phyloP scores from a whole-genome alignment of 2,329 filamentous ascomycete species.

The Lasiodiplodia sp. region DNA sequence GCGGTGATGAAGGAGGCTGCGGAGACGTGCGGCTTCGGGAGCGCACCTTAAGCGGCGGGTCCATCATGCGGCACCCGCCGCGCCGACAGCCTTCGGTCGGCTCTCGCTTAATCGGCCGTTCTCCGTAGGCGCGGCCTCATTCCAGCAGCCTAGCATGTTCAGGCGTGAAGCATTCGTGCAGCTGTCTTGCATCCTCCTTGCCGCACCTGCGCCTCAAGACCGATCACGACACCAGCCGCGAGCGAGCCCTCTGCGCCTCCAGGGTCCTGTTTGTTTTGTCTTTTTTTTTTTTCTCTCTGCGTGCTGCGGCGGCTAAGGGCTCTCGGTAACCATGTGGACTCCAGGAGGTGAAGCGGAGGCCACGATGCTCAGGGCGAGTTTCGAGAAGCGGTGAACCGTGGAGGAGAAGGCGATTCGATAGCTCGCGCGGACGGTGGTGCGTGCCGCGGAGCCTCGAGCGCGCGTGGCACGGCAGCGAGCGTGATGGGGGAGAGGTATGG shows the following conservation, averaged over 20 bases:
- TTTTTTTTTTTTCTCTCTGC: background rate
- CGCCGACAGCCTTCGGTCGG: background rate
- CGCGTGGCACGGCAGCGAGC: background rate
- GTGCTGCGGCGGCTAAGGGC: background rate
- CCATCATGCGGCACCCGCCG: conserved; percentile 13
- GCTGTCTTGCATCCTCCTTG: conserved; percentile 15
- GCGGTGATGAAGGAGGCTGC: conserved; percentile 21
- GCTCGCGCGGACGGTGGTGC: background rate
- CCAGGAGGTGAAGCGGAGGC: background rate
- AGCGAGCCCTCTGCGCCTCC: background rate
- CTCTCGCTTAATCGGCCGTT: conserved; percentile 11
- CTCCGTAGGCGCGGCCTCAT: background rate
- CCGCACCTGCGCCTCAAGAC: conserved; percentile 12
- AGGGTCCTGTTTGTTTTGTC: background rate
- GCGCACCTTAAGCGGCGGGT: conserved; percentile 9
- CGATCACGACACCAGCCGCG: background rate
- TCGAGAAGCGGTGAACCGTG: background rate
- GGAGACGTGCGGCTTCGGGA: conserved; percentile 10
- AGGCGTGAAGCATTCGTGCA: conserved; percentile 11
- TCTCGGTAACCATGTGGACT: background rate
- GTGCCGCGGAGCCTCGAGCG: background rate
- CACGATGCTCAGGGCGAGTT: background rate
- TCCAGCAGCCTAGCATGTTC: background rate
- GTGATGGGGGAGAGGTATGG: background rate
- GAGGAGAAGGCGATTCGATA: background rate